Base-by-base conservation (phyloP, 2,329 filamentous ascomycete genomes). In the Cryphonectria carpinicola region DNA sequence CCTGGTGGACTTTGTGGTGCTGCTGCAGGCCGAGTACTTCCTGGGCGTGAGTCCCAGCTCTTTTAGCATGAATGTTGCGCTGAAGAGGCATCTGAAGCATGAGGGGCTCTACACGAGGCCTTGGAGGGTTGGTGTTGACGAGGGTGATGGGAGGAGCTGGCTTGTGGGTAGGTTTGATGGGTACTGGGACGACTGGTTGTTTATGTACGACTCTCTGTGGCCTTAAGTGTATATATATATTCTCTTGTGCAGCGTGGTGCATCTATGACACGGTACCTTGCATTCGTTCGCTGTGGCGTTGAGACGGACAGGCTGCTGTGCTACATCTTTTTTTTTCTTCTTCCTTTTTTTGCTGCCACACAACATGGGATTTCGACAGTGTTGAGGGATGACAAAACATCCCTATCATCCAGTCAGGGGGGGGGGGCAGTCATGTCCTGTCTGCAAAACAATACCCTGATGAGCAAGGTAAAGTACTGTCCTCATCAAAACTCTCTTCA, bases 131-230 rank as follows among this genome's bases (percentile, higher is more conserved):
- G 81, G 80, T 14, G 80, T 79, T 2, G 80, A 81, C 2, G 54
- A 66, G 28, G 82, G 82, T 1, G 83, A 85, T 68, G 80, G 79
- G 1, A 75, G 79, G 39, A 84, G 81, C 32, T 82, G 81, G 73
- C 76, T 86, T 14, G 79, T 84, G 25, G 84, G 84, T 0, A 79
- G 80, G 32, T 85, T 83, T 60, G 79, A 82, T 6, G 79, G 78
- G 61, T 85, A 84, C 76, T 85, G 81, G 80, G 80, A 82, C 17
- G 82, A 84, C 71, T 85, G 83, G 83, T 78, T 85, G 70, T 86
- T 83, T 73, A 83, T 86, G 80, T 84, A 79, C 74, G 82, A 84
- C 67, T 80, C 81, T 5, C 76, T 84, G 74, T 84, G 82, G 82
- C 81, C 81, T n/a, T 81, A 68, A 76, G 7, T 22, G 22, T 2